Evolutionary conservation across 1,284 basidiomycete genomes (phyloP), one percentile per base, ranked within the genome.

Genomic region (Trichosporon coremiiforme): DNA sequence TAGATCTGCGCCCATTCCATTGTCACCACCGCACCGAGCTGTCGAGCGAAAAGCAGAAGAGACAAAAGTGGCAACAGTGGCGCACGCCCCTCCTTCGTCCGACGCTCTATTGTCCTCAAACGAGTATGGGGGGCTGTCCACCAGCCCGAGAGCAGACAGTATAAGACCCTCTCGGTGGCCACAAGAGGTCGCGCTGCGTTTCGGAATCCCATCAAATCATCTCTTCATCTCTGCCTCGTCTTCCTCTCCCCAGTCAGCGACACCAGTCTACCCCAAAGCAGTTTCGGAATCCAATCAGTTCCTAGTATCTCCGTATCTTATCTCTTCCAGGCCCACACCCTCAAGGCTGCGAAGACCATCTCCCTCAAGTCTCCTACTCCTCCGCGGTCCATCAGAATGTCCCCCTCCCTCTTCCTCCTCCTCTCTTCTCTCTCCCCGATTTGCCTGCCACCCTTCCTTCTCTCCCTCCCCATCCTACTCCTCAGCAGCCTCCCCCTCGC

Each of bases 201-300:
- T n/a, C 17, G 41, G n/a, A 45, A n/a, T 45, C 41, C 41, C 17
- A 62, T 62, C 57, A 62, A 15, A 33, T 35, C 57, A 62, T 15
- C 31, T 38, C 36, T 13, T 38, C 36, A 47, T 47, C 45, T 9
- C 45, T 13, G 25, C 25, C 25, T 25, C 25, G 25, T 25, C 25
- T 25, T 25, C 25, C 25, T 25, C 25, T 25, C 25, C 25, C 25
- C 25, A 25, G 25, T 25, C 25, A 25, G 25, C 25, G 25, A 25
- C 25, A 25, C 25, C 25, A 25, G 25, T 25, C 25, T 25, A 25
- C 25, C 25, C 25, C 25, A 25, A 25, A 25, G 25, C 25, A 25
- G 55, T 60, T 60, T 60, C 55, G 29, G 2, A 60, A 60, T 60
- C 55, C 55, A 60, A 62, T 62, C 57, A 62, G 57, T 62, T 62